Conservation (phyloP, 805 yeast genomes). For the Suhomyces tanzawaensis region DNA sequence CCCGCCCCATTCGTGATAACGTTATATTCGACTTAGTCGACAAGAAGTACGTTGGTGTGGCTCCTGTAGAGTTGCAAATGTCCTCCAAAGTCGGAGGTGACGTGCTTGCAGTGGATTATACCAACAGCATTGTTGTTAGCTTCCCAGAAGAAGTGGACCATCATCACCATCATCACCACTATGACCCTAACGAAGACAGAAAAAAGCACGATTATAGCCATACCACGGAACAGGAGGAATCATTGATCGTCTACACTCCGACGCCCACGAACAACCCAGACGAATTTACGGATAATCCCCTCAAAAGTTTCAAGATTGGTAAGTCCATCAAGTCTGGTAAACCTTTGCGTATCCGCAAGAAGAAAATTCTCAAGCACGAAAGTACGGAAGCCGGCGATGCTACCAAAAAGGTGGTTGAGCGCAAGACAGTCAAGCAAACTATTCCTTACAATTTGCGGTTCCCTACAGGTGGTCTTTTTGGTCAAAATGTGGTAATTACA, state of each 20-base stretch:
- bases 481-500: constrained; percentile 59
- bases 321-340: constrained; percentile 31
- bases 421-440: constrained; percentile 15
- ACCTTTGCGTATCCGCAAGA: constrained; percentile 30
- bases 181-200: constrained; percentile 4
- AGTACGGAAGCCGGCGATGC: not conserved
- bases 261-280: constrained; percentile 13
- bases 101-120: constrained; percentile 29
- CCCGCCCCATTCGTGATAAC: constrained; percentile 30
- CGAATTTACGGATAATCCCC: constrained; percentile 25
- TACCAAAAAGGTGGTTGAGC: not conserved
- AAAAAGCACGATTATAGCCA: constrained; percentile 3
- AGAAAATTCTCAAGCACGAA: constrained; percentile 10
- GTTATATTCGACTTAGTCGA: constrained; percentile 47
- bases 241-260: constrained; percentile 35
- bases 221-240: constrained; percentile 9
- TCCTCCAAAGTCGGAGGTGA: constrained; percentile 15
- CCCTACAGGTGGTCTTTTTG: constrained; percentile 65
- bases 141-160: constrained; percentile 26
- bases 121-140: constrained; percentile 33
- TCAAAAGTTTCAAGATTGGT: constrained; percentile 35
- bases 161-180: constrained; percentile 6
- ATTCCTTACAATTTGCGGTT: constrained; percentile 49
- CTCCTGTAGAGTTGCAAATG: constrained; percentile 17
- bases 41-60: constrained; percentile 26